These are phyloP conservation scores for Hypoxylon rickii DNA, from an alignment of 495 filamentous ascomycete species.

Conservation along the genomic window DNA sequence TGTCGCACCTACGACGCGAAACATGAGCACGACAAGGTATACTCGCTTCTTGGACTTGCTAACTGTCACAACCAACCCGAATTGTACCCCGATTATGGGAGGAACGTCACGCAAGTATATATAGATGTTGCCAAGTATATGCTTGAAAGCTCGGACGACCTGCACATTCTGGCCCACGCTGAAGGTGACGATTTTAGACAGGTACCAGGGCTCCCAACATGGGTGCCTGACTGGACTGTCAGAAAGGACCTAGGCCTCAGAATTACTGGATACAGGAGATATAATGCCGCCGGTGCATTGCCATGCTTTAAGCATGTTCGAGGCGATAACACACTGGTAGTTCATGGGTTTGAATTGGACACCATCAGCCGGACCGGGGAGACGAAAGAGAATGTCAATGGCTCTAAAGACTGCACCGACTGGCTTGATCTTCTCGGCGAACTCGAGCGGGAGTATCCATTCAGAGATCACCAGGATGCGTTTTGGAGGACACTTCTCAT, in stretches of 20 bases:
- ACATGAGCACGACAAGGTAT: constrained; percentile 22
- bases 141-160: constrained; percentile 1
- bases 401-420: constrained; percentile 2
- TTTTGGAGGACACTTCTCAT: constrained; percentile 30
- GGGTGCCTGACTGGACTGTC: constrained; percentile 31
- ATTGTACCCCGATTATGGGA: constrained; percentile 12
- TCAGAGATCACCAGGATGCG: constrained; percentile 12
- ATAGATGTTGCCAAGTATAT: constrained; percentile 20
- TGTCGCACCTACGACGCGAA: constrained; percentile 29
- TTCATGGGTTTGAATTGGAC: constrained; percentile 24
- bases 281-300: constrained; percentile 17
- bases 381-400: constrained; percentile 19
- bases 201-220: constrained; percentile 5
- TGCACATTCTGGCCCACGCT: constrained; percentile 27
- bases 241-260: constrained; percentile 22
- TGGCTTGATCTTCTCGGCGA: constrained; percentile 20
- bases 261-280: constrained; percentile 27
- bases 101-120: constrained; percentile 11
- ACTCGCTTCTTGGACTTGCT: constrained; percentile 20
- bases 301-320: constrained; percentile 13
- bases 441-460: constrained; percentile 21
- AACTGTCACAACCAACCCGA: background rate
- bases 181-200: constrained; percentile 16
- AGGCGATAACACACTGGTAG: background rate
- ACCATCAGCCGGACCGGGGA: constrained; percentile 22